These are phyloP conservation scores for Huntiella bhutanensis DNA, from an alignment of 2,329 filamentous ascomycete genomes.

Conservation along the genomic window DNA sequence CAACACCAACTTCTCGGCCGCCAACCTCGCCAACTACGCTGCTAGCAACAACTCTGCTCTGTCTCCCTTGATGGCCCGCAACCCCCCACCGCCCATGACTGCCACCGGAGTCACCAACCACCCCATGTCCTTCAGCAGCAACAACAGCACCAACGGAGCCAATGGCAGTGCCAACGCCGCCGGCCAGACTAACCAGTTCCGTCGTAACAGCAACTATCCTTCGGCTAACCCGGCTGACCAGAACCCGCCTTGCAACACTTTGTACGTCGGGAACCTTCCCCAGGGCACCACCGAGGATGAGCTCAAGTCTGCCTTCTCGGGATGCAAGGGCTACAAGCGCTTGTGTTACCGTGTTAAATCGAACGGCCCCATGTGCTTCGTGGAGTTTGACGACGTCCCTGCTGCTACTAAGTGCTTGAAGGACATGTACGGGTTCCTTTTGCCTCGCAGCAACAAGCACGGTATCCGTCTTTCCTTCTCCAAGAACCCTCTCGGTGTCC, in stretches of 20 bases:
- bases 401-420: constrained; percentile 82
- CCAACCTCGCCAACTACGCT: constrained; percentile 2
- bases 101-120: constrained; percentile 34
- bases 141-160: not conserved
- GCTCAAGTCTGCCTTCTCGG: constrained; percentile 80
- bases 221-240: constrained; percentile 87
- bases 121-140: constrained; percentile 22
- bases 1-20: constrained; percentile 8
- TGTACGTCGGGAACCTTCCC: constrained; percentile 94
- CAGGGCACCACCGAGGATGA: constrained; percentile 89
- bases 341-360: constrained; percentile 88
- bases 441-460: constrained; percentile 86
- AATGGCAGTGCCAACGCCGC: constrained; percentile 1
- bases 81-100: constrained; percentile 27
- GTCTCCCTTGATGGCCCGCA: constrained; percentile 21
- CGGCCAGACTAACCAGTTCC: constrained; percentile 3
- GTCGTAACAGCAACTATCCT: constrained; percentile 39
- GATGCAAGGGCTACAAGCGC: constrained; percentile 85
- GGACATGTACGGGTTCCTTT: constrained; percentile 68
- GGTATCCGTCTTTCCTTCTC: constrained; percentile 93
- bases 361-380: constrained; percentile 96
- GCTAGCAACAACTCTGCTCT: constrained; percentile 5
- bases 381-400: constrained; percentile 88
- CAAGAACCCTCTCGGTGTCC: constrained; percentile 87
- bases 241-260: constrained; percentile 91